Conservation (phyloP, 2,329 filamentous ascomycete species). For the Pseudophaeomoniella oleicola region DNA sequence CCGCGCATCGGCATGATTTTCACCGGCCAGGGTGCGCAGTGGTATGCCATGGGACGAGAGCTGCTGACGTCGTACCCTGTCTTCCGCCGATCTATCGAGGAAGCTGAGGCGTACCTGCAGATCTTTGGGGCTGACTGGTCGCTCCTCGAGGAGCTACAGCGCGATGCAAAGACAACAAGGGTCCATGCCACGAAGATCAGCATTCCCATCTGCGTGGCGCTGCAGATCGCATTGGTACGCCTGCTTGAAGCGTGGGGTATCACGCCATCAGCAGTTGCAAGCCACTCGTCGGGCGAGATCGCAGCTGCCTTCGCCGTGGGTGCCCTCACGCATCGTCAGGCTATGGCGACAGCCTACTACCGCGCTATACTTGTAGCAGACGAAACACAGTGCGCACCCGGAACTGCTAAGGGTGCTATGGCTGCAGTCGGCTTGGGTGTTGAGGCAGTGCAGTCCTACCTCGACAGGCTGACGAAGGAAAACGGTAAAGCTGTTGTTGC, state of each 20-base stretch:
- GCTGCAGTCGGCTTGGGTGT: slow-evolving; percentile 13
- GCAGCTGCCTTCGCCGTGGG: slow-evolving; percentile 32
- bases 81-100: slow-evolving; percentile 6
- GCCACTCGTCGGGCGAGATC: slow-evolving; percentile 21
- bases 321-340: slow-evolving; percentile 6
- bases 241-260: slow-evolving; percentile 14
- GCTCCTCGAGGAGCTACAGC: slow-evolving; percentile 1
- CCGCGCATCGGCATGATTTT: slow-evolving; percentile 7
- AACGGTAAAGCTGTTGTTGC: slow-evolving; percentile 16
- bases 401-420: slow-evolving; percentile 15
- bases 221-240: slow-evolving; percentile 18
- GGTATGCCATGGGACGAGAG: slow-evolving; percentile 9
- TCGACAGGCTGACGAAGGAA: slow-evolving; percentile 4
- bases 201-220: slow-evolving; percentile 9
- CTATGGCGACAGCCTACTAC: slow-evolving; percentile 8
- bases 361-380: slow-evolving; percentile 17
- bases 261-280: slow-evolving; percentile 12
- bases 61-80: slow-evolving; percentile 3
- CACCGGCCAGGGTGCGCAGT: slow-evolving; percentile 12
- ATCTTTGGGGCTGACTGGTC: slow-evolving; percentile 4
- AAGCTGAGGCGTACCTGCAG: slow-evolving; percentile 5
- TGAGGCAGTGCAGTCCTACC: slow-evolving; percentile 7
- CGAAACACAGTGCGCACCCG: not conserved
- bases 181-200: slow-evolving; percentile 4
- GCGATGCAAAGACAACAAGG: slow-evolving; percentile 1